phyloP scores from a whole-genome alignment of 176 grass and related monocot genomes.

The Oryza brachyantha region DNA sequence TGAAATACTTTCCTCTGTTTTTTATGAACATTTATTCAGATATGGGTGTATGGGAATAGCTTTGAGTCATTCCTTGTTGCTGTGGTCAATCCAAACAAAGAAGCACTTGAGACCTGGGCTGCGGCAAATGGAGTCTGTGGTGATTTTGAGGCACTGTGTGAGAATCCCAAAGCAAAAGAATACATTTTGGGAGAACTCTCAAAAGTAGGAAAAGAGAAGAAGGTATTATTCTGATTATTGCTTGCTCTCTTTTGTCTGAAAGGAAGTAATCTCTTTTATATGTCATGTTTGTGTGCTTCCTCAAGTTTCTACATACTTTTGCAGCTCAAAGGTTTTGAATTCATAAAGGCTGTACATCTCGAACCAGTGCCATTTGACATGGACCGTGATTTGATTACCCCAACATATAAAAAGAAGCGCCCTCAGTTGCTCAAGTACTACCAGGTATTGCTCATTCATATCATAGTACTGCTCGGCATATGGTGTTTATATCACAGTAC shows the following conservation, averaged over 20 bases:
- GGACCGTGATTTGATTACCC: slow-evolving; percentile 85
- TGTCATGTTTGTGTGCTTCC: background rate
- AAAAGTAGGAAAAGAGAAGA: slow-evolving; percentile 70
- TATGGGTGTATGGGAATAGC: slow-evolving; percentile 94
- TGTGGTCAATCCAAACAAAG: slow-evolving; percentile 74
- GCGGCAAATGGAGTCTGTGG: slow-evolving; percentile 50
- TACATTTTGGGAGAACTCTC: slow-evolving; percentile 65
- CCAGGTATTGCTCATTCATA: slow-evolving; percentile 47
- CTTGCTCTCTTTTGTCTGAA: background rate
- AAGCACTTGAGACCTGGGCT: slow-evolving; percentile 70
- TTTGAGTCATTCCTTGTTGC: slow-evolving; percentile 84
- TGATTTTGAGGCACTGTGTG: slow-evolving; percentile 65
- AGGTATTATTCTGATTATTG: slow-evolving; percentile 46
- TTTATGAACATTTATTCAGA: slow-evolving; percentile 43
- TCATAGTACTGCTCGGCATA: background rate
- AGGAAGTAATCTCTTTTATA: background rate
- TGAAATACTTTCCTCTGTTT: slow-evolving; percentile 3
- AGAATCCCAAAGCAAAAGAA: slow-evolving; percentile 71
- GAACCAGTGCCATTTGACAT: slow-evolving; percentile 78
- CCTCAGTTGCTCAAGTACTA: slow-evolving; percentile 82
- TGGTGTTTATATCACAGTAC: background rate
- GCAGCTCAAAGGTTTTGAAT: slow-evolving; percentile 93
- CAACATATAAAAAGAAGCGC: slow-evolving; percentile 88
- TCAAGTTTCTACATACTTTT: slow-evolving; percentile 17
- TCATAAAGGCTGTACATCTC: slow-evolving; percentile 69